Conservation (phyloP, 1,284 basidiomycete genomes). For the Rhodotorula sp. region DNA sequence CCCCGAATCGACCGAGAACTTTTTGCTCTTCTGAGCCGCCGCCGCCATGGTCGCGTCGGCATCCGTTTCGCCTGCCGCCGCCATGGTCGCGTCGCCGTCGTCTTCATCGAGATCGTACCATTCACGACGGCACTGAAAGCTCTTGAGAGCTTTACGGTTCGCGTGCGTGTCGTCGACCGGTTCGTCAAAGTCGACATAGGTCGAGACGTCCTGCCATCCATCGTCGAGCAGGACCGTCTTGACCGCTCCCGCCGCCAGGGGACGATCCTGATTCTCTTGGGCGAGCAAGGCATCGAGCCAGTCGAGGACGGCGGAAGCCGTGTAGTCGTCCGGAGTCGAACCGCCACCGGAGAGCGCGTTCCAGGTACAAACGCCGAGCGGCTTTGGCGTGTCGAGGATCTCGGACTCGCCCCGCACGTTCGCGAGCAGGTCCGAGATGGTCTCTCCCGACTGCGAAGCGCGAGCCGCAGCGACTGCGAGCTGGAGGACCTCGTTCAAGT, state of each 20-base stretch:
- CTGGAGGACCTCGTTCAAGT: slow-evolving; percentile 25
- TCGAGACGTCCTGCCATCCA: slow-evolving; percentile 41
- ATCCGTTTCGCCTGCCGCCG: not conserved
- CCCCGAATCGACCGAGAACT: slow-evolving; percentile 6
- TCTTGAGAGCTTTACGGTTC: slow-evolving; percentile 10
- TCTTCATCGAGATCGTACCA: slow-evolving; percentile 20
- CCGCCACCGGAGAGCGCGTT: slow-evolving; percentile 35
- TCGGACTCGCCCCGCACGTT: not conserved
- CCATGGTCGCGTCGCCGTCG: not conserved
- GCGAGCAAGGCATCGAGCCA: slow-evolving; percentile 19
- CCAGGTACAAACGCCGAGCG: slow-evolving; percentile 39
- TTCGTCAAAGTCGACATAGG: slow-evolving; percentile 9
- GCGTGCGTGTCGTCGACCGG: not conserved
- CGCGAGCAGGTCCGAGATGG: not conserved
- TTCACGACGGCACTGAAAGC: slow-evolving; percentile 16
- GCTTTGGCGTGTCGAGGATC: not conserved
- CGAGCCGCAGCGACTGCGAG: slow-evolving; percentile 9
- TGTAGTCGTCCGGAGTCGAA: slow-evolving; percentile 19
- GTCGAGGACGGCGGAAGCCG: slow-evolving; percentile 22
- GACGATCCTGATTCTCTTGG: not conserved
- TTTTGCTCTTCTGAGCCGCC: not conserved
- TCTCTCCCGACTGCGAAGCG: not conserved
- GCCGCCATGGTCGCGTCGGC: not conserved
- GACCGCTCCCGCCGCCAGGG: slow-evolving; percentile 11
- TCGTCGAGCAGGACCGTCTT: slow-evolving; percentile 43